A percentile compares a stretch with the other conserved stretches of the same genome.
Evolutionary conservation across 2,329 filamentous ascomycete genomes (phyloP).

Genomic region (Colletotrichum paranaense): DNA sequence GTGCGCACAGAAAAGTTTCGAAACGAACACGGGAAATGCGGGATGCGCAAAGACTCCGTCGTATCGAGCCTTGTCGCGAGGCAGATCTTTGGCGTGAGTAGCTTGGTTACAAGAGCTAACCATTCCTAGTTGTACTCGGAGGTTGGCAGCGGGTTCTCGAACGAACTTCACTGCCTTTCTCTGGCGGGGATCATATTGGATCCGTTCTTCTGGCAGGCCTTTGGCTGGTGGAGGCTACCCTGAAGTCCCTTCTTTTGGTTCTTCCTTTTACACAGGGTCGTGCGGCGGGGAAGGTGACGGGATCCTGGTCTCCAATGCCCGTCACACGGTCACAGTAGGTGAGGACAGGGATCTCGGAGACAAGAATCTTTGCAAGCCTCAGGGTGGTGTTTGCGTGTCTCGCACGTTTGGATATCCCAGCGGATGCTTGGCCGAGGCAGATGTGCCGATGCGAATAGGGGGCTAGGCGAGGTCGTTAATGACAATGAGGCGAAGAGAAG

Average conservation of each 20-base stretch:
- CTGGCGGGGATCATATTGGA: slow-evolving; percentile 15
- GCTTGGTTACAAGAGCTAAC: background rate
- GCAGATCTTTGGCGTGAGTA: slow-evolving; percentile 15
- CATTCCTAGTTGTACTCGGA: background rate
- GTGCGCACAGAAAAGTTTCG: background rate
- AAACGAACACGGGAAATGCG: slow-evolving; percentile 15
- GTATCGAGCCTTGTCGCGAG: slow-evolving; percentile 1
- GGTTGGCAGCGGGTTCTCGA: slow-evolving; percentile 20
- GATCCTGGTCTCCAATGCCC: slow-evolving; percentile 5
- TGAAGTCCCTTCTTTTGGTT: slow-evolving; percentile 26
- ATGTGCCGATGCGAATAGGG: background rate
- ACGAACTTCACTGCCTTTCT: slow-evolving; percentile 20
- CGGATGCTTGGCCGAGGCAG: slow-evolving; percentile 8
- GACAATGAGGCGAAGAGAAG: slow-evolving; percentile 19
- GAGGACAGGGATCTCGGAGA: slow-evolving; percentile 26
- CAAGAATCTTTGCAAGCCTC: slow-evolving; percentile 12
- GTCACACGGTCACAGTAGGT: background rate
- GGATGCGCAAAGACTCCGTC: slow-evolving; percentile 9
- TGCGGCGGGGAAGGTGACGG: slow-evolving; percentile 17
- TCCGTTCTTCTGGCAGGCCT: slow-evolving; percentile 25
- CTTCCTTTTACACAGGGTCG: slow-evolving; percentile 28
- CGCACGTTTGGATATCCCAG: slow-evolving; percentile 3
- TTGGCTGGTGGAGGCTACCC: slow-evolving; percentile 26
- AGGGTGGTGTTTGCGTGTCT: slow-evolving; percentile 5
- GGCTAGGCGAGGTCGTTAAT: slow-evolving; percentile 15